Evolutionary conservation across 352 stramenopile genomes (phyloP).

Genomic region (Phytophthora rubi): DNA sequence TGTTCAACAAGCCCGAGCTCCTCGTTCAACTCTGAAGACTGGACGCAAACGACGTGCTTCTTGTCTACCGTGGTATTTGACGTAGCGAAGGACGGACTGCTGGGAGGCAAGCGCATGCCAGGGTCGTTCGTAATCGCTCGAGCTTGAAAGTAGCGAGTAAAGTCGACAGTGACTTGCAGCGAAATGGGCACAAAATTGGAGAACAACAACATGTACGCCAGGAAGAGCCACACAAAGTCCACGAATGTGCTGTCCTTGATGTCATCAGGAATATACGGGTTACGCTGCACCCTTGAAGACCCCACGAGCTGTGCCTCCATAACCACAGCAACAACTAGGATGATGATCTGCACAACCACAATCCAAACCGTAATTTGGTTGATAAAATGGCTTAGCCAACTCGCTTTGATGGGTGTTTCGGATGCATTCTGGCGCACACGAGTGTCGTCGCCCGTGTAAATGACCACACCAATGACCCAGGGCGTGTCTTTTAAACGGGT

Average conservation of each 20-base stretch:
- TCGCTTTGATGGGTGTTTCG: conserved; percentile 75
- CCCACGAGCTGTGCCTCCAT: conserved; percentile 49
- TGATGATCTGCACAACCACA: conserved; percentile 67
- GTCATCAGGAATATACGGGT: conserved; percentile 54
- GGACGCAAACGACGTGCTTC: conserved; percentile 66
- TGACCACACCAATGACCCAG: conserved; percentile 71
- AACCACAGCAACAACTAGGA: conserved; percentile 57
- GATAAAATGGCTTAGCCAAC: conserved; percentile 76
- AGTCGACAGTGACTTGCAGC: conserved; percentile 90
- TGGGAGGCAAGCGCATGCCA: conserved; percentile 63
- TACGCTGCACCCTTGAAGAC: conserved; percentile 35
- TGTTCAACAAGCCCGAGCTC: conserved; percentile 96
- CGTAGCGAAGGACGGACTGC: conserved; percentile 12
- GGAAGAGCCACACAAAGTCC: conserved; percentile 61
- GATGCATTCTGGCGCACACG: conserved; percentile 87
- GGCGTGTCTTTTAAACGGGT: conserved; percentile 77
- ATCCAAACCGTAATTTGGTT: conserved; percentile 86
- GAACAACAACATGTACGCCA: conserved; percentile 92
- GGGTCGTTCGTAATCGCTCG: conserved; percentile 70
- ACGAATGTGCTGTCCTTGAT: conserved; percentile 40
- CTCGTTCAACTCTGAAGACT: conserved; percentile 90
- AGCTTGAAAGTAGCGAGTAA: conserved; percentile 85
- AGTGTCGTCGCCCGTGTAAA: conserved; percentile 91
- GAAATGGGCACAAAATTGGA: conserved; percentile 94
- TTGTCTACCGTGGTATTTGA: conserved; percentile 24